Percentiles rank a stretch among this genome's conserved stretches.
These are phyloP conservation scores for Prunus dulcis DNA, from an alignment of 306 rosid genomes.

Conservation along the genomic window DNA sequence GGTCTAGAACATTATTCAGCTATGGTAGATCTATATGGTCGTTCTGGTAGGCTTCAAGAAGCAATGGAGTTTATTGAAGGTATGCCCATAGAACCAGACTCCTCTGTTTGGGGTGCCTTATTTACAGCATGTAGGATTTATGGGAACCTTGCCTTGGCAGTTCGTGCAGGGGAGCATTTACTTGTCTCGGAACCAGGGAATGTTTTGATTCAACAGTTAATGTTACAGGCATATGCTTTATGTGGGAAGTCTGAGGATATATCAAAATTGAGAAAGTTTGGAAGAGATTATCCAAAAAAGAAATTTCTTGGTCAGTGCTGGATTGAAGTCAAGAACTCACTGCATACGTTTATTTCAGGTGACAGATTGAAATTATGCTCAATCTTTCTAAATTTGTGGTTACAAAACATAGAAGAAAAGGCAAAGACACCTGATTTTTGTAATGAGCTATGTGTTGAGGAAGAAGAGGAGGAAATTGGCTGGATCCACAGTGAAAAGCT, in stretches of 20 bases:
- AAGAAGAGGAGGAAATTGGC: conserved; percentile 61
- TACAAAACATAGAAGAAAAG: conserved; percentile 40
- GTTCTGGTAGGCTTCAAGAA: conserved; percentile 75
- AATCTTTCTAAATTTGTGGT: conserved; percentile 54
- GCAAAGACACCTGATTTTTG: conserved; percentile 39
- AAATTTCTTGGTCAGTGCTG: conserved; percentile 66
- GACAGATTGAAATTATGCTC: conserved; percentile 42
- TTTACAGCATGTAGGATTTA: conserved; percentile 77
- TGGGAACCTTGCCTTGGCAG: conserved; percentile 54
- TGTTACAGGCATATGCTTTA: conserved; percentile 57
- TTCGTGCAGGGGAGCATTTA: conserved; percentile 57
- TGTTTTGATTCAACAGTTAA: conserved; percentile 37
- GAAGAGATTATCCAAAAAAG: conserved; percentile 42
- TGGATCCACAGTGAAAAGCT: conserved; percentile 74
- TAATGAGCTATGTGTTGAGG: conserved; percentile 58
- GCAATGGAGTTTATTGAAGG: conserved; percentile 63
- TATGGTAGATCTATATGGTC: conserved; percentile 73
- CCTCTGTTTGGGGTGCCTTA: conserved; percentile 64
- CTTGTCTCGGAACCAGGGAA: conserved; percentile 71
- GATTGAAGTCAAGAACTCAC: conserved; percentile 60
- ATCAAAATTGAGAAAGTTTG: conserved; percentile 45
- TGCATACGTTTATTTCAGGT: conserved; percentile 58
- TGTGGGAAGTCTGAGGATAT: conserved; percentile 53
- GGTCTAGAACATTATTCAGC: conserved; percentile 79
- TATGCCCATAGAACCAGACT: conserved; percentile 75